Base-by-base conservation (phyloP, 805 yeast genomes). In the Wickerhamiella australiensis region DNA sequence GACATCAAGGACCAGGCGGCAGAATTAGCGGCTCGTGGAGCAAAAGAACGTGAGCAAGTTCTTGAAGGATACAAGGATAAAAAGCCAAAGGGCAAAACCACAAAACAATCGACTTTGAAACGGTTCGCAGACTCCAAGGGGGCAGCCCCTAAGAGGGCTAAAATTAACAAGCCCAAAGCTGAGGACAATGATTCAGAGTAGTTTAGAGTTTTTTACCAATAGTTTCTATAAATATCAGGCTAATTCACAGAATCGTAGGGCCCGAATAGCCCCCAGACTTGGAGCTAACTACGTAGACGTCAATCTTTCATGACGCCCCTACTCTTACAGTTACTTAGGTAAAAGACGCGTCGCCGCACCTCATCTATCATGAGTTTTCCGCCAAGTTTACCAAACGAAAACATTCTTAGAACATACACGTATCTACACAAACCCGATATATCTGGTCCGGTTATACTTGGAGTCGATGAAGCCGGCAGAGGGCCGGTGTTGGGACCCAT, bases 401-500 rank as follows among this genome's bases (percentile, higher is more conserved):
- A 57, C 21, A 33, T 40, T 5, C 55, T 56, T 13, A 50, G 51
- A 15, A 56, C 59, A 1, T 53, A 50, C 43, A 63, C 62, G 3
- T 56, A 58, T 36, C 59, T 58, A 36, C 56, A 52, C 23, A 36
- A 33, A 4, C 57, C 59, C 1, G 42, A 36, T 4, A 18, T 42
- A 5, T 3, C 17, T 1, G 49, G 50, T 12, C 57, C 59, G 0
- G 66, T 64, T 15, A 72, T 80, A 7, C 65, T 92, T 9, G 99
- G 99, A 1, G 95, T 92, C 1, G 99, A 92, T 64, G 99, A 92
- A 63, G 99, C 99, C 0, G 99, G 99, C 0, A 73, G 99, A 56
- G 99, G 99, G 0, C 99, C 99, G 0, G 96, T 94, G 0, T 59
- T 94, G 37, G 98, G 98, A 0, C 94, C 97, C 0, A 92, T 92